These are phyloP conservation scores for Danielia reshetovae DNA, from an alignment of 805 yeast species.

Conservation along the genomic window DNA sequence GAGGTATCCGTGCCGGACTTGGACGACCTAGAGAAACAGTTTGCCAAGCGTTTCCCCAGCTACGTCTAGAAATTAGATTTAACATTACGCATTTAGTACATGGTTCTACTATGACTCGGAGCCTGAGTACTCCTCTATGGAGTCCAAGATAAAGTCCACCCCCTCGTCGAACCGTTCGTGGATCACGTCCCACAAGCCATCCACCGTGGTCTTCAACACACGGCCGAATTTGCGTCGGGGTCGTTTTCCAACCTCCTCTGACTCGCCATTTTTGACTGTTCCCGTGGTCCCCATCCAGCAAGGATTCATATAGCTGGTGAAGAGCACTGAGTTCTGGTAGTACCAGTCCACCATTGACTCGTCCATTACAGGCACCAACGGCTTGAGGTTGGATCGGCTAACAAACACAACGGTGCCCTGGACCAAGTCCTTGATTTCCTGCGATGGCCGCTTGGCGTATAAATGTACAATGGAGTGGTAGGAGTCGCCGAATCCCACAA, in stretches of 20 bases:
- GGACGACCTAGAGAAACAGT: constrained; percentile 56
- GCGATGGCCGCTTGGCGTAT: constrained; percentile 69
- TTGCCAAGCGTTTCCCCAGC: constrained; percentile 59
- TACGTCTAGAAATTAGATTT: constrained; percentile 33
- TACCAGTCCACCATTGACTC: constrained; percentile 92
- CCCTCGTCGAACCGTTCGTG: constrained; percentile 84
- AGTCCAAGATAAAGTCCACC: constrained; percentile 75
- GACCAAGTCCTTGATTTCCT: constrained; percentile 53
- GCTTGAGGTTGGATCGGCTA: constrained; percentile 64
- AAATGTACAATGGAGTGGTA: constrained; percentile 83
- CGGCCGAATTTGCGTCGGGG: constrained; percentile 92
- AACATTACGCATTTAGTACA: not conserved
- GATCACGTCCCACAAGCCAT: constrained; percentile 71
- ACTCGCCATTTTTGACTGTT: constrained; percentile 24
- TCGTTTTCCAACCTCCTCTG: constrained; percentile 45
- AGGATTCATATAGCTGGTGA: constrained; percentile 68
- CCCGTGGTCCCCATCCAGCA: constrained; percentile 65
- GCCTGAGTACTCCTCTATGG: constrained; percentile 46
- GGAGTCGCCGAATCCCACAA: constrained; percentile 88
- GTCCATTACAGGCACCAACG: constrained; percentile 82
- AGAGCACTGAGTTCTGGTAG: constrained; percentile 77
- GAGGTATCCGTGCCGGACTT: constrained; percentile 48
- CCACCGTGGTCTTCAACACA: constrained; percentile 68
- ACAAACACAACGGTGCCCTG: constrained; percentile 69
- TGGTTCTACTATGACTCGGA: constrained; percentile 7